These are phyloP conservation scores for Cucumis melo DNA, from an alignment of 306 rosid species.

Conservation along the genomic window DNA sequence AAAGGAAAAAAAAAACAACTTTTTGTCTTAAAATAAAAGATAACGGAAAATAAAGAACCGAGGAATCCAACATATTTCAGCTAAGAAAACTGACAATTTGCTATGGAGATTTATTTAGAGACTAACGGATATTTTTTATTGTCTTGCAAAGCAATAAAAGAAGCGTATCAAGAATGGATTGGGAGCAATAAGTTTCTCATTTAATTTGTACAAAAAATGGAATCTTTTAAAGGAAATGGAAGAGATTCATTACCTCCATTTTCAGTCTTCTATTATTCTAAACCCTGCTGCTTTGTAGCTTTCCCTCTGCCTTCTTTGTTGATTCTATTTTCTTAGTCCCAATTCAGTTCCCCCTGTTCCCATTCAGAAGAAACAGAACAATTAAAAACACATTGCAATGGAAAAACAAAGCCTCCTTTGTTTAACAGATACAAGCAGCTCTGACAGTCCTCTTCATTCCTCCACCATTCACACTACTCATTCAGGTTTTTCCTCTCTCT, in stretches of 20 bases:
- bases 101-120: background rate
- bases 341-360: background rate
- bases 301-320: background rate
- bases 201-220: background rate
- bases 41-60: too few species aligned
- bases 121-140: background rate
- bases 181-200: background rate
- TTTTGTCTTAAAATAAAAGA: too few species aligned
- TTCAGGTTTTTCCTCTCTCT: background rate
- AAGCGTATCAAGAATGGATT: background rate
- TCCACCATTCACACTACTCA: background rate
- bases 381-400: background rate
- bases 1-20: too few species aligned
- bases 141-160: background rate
- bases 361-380: background rate
- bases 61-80: background rate
- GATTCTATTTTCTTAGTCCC: background rate
- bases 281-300: background rate
- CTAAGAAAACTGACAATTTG: background rate
- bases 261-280: slow-evolving; percentile 2
- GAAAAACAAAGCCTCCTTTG: background rate
- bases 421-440: slow-evolving; percentile 6
- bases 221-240: background rate
- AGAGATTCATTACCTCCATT: slow-evolving; percentile 7
- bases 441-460: background rate